Base-by-base conservation (phyloP, 345 rosid species). In the Noccaea bulbosa region DNA sequence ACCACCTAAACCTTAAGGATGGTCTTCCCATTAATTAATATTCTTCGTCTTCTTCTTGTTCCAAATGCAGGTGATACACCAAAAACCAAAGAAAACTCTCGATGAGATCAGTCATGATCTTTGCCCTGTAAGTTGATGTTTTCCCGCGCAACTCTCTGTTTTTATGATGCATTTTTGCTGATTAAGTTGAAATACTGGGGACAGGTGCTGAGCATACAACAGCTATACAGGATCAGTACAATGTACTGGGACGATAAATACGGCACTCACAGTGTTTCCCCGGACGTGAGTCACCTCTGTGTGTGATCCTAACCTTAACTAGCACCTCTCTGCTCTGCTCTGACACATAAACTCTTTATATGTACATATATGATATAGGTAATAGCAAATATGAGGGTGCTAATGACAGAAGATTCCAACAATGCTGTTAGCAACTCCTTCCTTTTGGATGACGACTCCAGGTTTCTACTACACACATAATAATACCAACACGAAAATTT, bases 211-310 rank as follows among this genome's bases (percentile, higher is more conserved):
- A 90, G 98, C 38, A 83, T 92, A 72, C 98, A 92, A 69, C 98
- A 92, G 78, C 78, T 92, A 4, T 92, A 90, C 74, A 79, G 98
- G 38, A 92, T 92, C 49, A 84, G 98, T 69, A 90, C 98, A 0
- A 88, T 92, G 97, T 92, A 90, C 71, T 92, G 98, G 98, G 98
- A 92, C 38, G 98, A 92, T 86, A 92, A 92, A 81, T 92, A 92
- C 47, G 95, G 93, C 72, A 90, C 96, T 0, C 98, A 88, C 12
- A 92, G 98, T 45, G 98, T 92, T 49, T 82, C 97, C 44, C 60
- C 90, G 0, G 97, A 92, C 67, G 98, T 92, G 82, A 87, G 98
- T 82, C 73, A 55, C 71, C 70, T 70, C 45, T 27, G 9, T 46
- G 16, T 46, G 57, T 58, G 17, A 37, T 48, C 3, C 34, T 38